A percentile compares a stretch with the other conserved stretches of the same genome.
phyloP scores from a whole-genome alignment of 2,329 filamentous ascomycete genomes.

The Emericellopsis atlantica region DNA sequence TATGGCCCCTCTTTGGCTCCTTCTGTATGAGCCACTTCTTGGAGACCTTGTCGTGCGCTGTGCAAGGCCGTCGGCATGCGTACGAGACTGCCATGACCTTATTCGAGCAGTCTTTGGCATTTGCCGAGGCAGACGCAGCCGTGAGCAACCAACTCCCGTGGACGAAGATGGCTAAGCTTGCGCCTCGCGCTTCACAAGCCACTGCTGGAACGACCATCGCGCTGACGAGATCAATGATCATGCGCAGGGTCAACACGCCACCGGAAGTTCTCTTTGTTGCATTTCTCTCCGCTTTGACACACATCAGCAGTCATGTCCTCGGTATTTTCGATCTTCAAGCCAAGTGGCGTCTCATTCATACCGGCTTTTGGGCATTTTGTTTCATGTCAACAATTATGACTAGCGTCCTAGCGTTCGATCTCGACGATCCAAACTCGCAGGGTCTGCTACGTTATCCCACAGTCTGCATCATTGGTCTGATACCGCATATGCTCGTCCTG shows the following conservation, averaged over 20 bases:
- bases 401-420: slow-evolving; percentile 53
- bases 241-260: slow-evolving; percentile 74
- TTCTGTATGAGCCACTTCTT: slow-evolving; percentile 71
- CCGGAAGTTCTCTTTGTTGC: slow-evolving; percentile 81
- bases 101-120: slow-evolving; percentile 91
- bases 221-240: slow-evolving; percentile 52
- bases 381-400: slow-evolving; percentile 80
- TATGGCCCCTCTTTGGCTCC: slow-evolving; percentile 65
- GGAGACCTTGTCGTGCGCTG: slow-evolving; percentile 75
- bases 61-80: slow-evolving; percentile 68
- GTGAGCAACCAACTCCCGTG: slow-evolving; percentile 70
- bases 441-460: slow-evolving; percentile 81
- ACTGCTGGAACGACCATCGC: slow-evolving; percentile 20
- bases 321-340: slow-evolving; percentile 72
- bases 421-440: slow-evolving; percentile 45
- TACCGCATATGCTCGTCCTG: slow-evolving; percentile 84
- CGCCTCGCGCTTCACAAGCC: background rate
- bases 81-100: slow-evolving; percentile 92
- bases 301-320: slow-evolving; percentile 71
- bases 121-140: slow-evolving; percentile 86
- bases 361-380: slow-evolving; percentile 77
- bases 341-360: slow-evolving; percentile 71
- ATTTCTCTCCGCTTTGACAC: slow-evolving; percentile 79
- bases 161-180: slow-evolving; percentile 27
- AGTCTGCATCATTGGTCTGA: slow-evolving; percentile 87